A percentile compares a stretch with the other conserved stretches of the same genome.
phyloP scores from a whole-genome alignment of 208 protist genomes.

The Trypanosoma caninum region DNA sequence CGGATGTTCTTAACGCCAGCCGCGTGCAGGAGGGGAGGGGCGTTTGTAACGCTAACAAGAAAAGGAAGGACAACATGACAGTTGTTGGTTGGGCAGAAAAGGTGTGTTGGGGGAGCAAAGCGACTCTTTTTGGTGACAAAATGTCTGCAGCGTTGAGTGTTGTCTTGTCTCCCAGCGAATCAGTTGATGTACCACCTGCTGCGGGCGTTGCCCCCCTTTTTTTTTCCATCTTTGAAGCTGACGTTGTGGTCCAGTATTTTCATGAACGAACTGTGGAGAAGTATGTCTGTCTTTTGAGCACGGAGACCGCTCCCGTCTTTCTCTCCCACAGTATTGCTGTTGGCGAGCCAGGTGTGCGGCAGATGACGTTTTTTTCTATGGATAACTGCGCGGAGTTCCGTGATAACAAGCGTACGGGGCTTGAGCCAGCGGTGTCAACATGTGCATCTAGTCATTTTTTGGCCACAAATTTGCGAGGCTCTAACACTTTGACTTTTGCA shows the following conservation, averaged over 20 bases:
- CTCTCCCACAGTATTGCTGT: conserved; percentile 37
- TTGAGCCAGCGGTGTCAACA: background rate
- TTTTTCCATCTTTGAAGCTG: conserved; percentile 57
- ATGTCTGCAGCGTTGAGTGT: background rate
- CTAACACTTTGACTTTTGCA: background rate
- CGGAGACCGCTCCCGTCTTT: conserved; percentile 33
- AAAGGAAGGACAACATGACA: background rate
- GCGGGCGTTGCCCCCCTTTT: conserved; percentile 39
- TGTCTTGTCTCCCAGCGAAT: background rate
- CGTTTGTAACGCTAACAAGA: background rate
- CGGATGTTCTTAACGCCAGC: conserved; percentile 44
- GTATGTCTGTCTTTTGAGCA: conserved; percentile 24
- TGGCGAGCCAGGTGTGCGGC: conserved; percentile 52
- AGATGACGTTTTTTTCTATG: conserved; percentile 48
- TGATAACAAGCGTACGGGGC: background rate
- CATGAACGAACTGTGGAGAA: conserved; percentile 36
- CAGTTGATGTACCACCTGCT: background rate
- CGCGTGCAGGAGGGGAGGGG: background rate
- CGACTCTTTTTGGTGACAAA: background rate
- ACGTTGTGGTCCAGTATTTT: conserved; percentile 59
- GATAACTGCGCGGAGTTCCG: background rate
- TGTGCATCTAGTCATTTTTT: background rate
- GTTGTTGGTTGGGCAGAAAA: background rate
- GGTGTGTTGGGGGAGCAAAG: conserved; percentile 5
- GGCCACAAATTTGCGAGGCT: background rate